phyloP scores from a whole-genome alignment of 768 basidiomycete genomes.

The Suillus spraguei region DNA sequence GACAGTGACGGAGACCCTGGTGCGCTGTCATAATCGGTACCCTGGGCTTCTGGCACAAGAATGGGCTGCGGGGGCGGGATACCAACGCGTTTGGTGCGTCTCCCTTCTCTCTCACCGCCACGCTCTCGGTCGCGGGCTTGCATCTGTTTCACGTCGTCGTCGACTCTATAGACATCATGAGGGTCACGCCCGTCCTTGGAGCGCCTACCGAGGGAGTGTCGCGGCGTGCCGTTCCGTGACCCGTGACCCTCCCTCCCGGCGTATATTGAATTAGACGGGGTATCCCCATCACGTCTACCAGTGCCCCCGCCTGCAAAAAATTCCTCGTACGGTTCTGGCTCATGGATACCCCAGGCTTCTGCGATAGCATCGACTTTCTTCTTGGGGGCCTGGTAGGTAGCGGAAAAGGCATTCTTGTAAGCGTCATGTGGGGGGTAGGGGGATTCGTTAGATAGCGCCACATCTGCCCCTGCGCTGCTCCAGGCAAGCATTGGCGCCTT shows the following conservation, averaged over 20 bases:
- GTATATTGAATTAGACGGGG: conserved; percentile 69
- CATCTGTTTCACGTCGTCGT: conserved; percentile 37
- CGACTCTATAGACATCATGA: conserved; percentile 47
- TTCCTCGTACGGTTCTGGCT: conserved; percentile 90
- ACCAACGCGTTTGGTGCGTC: conserved; percentile 47
- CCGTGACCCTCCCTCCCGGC: conserved; percentile 58
- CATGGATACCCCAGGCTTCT: conserved; percentile 92
- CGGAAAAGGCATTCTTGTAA: conserved; percentile 47
- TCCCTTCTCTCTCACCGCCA: conserved; percentile 33
- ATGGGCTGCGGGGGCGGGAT: conserved; percentile 87
- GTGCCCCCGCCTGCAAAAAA: conserved; percentile 81
- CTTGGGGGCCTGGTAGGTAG: conserved; percentile 64
- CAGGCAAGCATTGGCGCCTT: conserved; percentile 87
- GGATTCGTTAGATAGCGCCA: conserved; percentile 39
- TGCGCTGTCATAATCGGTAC: conserved; percentile 37
- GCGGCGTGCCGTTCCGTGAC: conserved; percentile 38
- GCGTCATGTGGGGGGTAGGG: conserved; percentile 54
- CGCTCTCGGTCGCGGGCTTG: conserved; percentile 38
- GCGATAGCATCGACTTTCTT: conserved; percentile 88
- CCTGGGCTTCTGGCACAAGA: conserved; percentile 59
- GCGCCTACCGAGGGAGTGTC: conserved; percentile 37
- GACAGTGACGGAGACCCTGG: conserved; percentile 42
- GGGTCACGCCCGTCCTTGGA: conserved; percentile 54
- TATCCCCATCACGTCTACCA: conserved; percentile 49
- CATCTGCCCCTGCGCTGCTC: conserved; percentile 46